These are phyloP conservation scores for Remersonia thermophila DNA, from an alignment of 2,329 filamentous ascomycete species.

Conservation along the genomic window DNA sequence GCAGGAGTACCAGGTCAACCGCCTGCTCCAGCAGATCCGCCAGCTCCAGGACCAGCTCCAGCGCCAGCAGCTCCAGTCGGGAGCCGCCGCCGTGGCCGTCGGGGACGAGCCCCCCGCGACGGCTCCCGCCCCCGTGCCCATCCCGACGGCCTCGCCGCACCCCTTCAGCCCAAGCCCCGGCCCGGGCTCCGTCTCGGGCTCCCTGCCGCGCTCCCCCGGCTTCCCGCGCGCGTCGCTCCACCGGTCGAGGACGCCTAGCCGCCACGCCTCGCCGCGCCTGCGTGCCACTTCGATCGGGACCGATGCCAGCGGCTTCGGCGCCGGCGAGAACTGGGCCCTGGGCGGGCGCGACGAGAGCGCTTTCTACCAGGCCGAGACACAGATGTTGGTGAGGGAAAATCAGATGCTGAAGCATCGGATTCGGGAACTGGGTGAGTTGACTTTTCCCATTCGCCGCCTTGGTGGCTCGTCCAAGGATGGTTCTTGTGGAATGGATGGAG, in stretches of 20 bases:
- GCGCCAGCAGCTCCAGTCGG: constrained; percentile 27
- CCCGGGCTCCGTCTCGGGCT: constrained; percentile 18
- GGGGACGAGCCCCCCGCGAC: constrained; percentile 27
- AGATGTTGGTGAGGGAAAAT: constrained; percentile 65
- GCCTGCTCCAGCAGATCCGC: constrained; percentile 64
- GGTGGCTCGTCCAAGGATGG: too few relatives aligned
- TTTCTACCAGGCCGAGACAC: constrained; percentile 73
- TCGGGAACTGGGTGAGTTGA: constrained; percentile 51
- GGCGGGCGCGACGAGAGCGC: constrained; percentile 61
- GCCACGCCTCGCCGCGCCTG: constrained; percentile 43
- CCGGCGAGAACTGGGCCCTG: constrained; percentile 44
- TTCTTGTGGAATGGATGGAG: too few relatives aligned
- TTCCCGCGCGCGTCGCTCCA: constrained; percentile 45
- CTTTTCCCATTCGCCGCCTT: too few relatives aligned
- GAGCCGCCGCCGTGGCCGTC: constrained; percentile 19
- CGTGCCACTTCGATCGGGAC: constrained; percentile 45
- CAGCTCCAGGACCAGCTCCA: constrained; percentile 57
- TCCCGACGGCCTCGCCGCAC: constrained; percentile 10
- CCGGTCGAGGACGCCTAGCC: constrained; percentile 47
- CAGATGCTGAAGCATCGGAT: constrained; percentile 70
- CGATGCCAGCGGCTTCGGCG: constrained; percentile 31
- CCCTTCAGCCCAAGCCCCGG: constrained; percentile 20
- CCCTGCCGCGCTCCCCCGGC: constrained; percentile 39
- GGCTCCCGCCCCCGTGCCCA: constrained; percentile 22
- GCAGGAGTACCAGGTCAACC: constrained; percentile 69